Base-by-base conservation (phyloP, 1,284 basidiomycete species). In the Schizophyllum amplum region DNA sequence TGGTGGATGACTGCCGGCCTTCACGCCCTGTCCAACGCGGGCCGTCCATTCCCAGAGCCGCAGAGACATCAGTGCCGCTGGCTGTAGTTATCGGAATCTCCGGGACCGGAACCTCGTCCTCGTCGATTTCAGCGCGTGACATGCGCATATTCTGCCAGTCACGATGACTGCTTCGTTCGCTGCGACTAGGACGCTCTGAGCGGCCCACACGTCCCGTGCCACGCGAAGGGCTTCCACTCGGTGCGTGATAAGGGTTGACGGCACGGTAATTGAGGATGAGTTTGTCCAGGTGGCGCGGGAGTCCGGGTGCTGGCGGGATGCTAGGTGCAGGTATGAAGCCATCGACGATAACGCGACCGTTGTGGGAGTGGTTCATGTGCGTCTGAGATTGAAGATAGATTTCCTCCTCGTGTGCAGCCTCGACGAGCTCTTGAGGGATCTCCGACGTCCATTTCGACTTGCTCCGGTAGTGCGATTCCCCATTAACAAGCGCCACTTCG, bases 261-360 rank as follows among this genome's bases (percentile, higher is more conserved):
- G 65, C 66, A 52, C 66, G 48, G 13, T 21, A 79, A 68, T 98
- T 98, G 61, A 98, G 74, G 56, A 98, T 97, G 52, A 98, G 86
- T 67, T 93, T 94, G 66, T 98, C 94, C 26, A 99, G 77, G 67
- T 98, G 94, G 1, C 94, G 78, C 0, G 96, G 96, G 50, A 98
- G 79, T 1, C 81, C 77, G 0, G 96, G 94, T 1, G 94, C 92
- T 47, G 87, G 84, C 5, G 93, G 92, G 61, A 92, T 86, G 64
- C 84, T 85, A 13, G 87, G 87, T 20, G 48, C 48, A 52, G 86
- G 77, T 51, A 84, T 74, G 61, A 78, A 78, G 1, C 76, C 76
- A 49, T 63, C 70, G 50, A 71, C 64, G 52, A 60, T 57, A 22
- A 59, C 59, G 20, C 48, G 48, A 20, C 48, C 48, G 13, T 21